Evolutionary conservation across 2,329 filamentous ascomycete species (phyloP).

Genomic region (Ophiocordyceps camponoti-saundersi): DNA sequence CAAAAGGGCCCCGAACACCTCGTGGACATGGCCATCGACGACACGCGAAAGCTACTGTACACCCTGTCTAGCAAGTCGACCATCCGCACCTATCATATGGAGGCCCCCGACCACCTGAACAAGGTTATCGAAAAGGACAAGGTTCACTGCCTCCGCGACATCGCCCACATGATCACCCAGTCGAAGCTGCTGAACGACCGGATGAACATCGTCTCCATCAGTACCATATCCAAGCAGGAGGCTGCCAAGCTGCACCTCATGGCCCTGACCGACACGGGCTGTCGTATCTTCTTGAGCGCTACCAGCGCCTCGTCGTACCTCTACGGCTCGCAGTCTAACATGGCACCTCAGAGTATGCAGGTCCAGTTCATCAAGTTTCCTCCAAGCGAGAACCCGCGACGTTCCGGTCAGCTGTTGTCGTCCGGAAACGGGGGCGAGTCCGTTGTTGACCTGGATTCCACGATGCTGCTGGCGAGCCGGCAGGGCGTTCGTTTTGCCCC

Average conservation of each 20-base stretch:
- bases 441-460: conserved; percentile 29
- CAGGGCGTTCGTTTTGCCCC: conserved; percentile 54
- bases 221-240: conserved; percentile 63
- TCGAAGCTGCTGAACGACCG: conserved; percentile 53
- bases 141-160: conserved; percentile 47
- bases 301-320: conserved; percentile 59
- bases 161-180: conserved; percentile 69
- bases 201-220: conserved; percentile 68
- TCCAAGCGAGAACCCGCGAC: conserved; percentile 27
- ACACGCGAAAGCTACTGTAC: conserved; percentile 76
- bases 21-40: conserved; percentile 69
- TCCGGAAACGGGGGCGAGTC: conserved; percentile 16
- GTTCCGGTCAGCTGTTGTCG: conserved; percentile 10
- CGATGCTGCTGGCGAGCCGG: conserved; percentile 29
- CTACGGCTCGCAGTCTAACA: conserved; percentile 39
- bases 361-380: conserved; percentile 95
- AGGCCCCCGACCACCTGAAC: conserved; percentile 40
- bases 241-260: conserved; percentile 75
- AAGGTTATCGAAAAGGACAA: conserved; percentile 50
- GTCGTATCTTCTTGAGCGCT: conserved; percentile 80
- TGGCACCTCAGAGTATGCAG: conserved; percentile 84
- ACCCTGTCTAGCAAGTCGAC: conserved; percentile 77
- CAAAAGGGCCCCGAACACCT: conserved; percentile 45
- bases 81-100: conserved; percentile 83
- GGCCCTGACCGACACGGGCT: conserved; percentile 79